Percentiles rank a stretch among this genome's conserved stretches.
Evolutionary conservation across 306 rosid species (phyloP).

Genomic region (Dryas octopetala): DNA sequence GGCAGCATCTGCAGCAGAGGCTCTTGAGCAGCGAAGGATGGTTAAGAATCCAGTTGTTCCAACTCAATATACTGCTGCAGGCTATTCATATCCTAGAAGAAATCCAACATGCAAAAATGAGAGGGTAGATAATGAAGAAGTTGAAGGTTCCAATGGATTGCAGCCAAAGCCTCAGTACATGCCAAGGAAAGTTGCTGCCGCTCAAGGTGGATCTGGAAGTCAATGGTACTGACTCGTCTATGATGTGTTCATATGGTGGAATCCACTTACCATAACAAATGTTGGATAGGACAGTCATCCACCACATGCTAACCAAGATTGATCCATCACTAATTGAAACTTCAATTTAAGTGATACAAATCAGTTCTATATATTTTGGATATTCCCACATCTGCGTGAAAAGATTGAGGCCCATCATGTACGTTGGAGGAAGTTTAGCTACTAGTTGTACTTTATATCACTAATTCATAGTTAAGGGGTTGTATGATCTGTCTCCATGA

Average conservation of each 20-base stretch:
- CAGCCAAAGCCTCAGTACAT: constrained; percentile 81
- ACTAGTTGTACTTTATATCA: constrained; percentile 28
- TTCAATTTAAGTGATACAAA: background rate
- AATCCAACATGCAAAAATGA: constrained; percentile 75
- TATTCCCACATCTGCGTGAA: constrained; percentile 3
- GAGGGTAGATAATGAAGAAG: constrained; percentile 67
- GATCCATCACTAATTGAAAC: constrained; percentile 13
- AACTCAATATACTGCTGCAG: constrained; percentile 55
- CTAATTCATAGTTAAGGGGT: constrained; percentile 30
- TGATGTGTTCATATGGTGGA: background rate
- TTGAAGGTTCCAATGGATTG: constrained; percentile 71
- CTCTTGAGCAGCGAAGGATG: constrained; percentile 71
- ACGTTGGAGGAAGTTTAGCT: constrained; percentile 20
- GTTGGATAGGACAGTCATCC: constrained; percentile 18
- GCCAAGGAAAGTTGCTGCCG: constrained; percentile 83
- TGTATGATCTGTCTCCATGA: constrained; percentile 27
- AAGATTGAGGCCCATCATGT: constrained; percentile 23
- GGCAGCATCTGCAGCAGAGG: constrained; percentile 62
- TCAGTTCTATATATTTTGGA: background rate
- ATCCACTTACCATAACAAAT: constrained; percentile 10
- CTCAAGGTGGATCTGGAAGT: constrained; percentile 70
- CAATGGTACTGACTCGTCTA: constrained; percentile 64
- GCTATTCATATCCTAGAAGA: constrained; percentile 77
- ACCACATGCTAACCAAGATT: constrained; percentile 9
- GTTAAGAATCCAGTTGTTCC: constrained; percentile 60